Percentiles rank a stretch among this genome's conserved stretches.
These are phyloP conservation scores for Colletotrichum tropicicola DNA, from an alignment of 2,329 filamentous ascomycete species.

Conservation along the genomic window DNA sequence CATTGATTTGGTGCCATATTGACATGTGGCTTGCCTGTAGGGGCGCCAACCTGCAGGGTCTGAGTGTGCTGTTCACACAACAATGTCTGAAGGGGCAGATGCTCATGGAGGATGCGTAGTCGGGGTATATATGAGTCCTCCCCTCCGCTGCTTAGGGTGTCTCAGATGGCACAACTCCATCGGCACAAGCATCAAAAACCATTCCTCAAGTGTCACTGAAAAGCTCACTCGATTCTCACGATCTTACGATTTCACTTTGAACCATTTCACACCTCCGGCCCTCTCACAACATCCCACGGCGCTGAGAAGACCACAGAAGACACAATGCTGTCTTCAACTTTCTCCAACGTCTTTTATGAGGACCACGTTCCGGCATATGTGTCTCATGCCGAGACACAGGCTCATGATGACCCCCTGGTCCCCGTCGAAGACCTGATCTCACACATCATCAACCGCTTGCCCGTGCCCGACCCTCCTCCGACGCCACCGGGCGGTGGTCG, in stretches of 20 bases:
- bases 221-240: no score
- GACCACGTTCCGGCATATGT: neutral
- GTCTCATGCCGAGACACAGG: neutral
- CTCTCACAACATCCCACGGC: neutral
- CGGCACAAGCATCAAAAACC: no score
- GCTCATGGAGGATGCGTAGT: no score
- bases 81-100: neutral
- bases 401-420: neutral
- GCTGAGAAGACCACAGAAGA: neutral
- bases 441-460: neutral
- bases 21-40: slow-evolving; percentile 1
- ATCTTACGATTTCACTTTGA: neutral
- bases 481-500: neutral
- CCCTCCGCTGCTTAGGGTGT: no score
- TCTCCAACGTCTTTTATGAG: neutral
- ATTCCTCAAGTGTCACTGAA: no score
- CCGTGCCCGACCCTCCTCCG: slow-evolving; percentile 8
- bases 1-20: neutral
- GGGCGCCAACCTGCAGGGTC: neutral
- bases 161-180: no score
- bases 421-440: neutral
- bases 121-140: no score
- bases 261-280: no score
- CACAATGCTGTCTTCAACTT: neutral
- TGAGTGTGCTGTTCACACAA: neutral